Conservation (phyloP, 2,329 filamentous ascomycete genomes). For the Ceratocystis eucalypticola region DNA sequence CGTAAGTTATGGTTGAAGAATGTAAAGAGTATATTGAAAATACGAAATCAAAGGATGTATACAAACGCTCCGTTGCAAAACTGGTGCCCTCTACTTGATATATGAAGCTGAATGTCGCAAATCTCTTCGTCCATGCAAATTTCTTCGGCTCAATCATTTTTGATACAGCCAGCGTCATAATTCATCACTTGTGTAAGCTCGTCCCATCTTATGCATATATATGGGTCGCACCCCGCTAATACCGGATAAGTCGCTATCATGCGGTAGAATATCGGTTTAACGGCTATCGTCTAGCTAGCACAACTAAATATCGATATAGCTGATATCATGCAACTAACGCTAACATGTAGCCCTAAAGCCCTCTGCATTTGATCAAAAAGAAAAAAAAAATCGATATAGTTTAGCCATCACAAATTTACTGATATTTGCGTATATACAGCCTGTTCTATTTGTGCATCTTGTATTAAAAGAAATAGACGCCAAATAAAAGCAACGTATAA, state of each 20-base stretch:
- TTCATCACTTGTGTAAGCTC: constrained; percentile 9
- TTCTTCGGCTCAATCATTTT: not conserved
- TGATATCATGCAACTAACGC: constrained; percentile 9
- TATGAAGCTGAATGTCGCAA: not conserved
- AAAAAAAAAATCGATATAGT: not conserved
- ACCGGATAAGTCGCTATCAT: constrained; percentile 8
- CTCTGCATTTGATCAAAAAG: constrained; percentile 15
- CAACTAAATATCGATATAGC: constrained; percentile 2
- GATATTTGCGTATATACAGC: not conserved
- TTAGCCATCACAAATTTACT: constrained; percentile 10
- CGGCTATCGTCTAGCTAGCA: not conserved
- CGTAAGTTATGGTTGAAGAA: not conserved
- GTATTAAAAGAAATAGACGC: not conserved
- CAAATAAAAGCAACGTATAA: no score
- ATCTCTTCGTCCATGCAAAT: not conserved
- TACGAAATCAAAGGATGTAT: not conserved
- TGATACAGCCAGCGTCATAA: constrained; percentile 16
- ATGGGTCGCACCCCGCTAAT: constrained; percentile 10
- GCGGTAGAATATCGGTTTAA: not conserved
- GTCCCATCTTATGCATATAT: constrained; percentile 10
- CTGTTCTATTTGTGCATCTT: constrained; percentile 11
- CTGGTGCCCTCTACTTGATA: not conserved
- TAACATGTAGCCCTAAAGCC: constrained; percentile 15
- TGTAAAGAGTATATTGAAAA: not conserved
- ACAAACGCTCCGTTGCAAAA: not conserved